Evolutionary conservation across 441 rosid genomes (phyloP), one percentile per base, ranked within the genome.

Genomic region (Francoa sonchifolia): DNA sequence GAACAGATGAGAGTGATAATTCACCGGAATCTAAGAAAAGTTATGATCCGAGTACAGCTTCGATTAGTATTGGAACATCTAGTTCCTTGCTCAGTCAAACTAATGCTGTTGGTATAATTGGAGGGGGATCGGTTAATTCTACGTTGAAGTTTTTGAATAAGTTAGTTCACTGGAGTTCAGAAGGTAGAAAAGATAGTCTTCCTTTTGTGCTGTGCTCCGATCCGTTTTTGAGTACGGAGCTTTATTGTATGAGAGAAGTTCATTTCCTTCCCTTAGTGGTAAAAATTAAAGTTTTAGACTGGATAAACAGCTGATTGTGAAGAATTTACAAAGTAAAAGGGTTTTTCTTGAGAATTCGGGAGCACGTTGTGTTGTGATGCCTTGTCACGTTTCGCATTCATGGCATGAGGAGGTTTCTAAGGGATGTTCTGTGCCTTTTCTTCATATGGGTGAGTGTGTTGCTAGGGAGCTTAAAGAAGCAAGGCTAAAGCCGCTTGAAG

Each of bases 151-250:
- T 81, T 59, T 35, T 74, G 54, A 59, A 51, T 40, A 85, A 79
- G 60, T 51, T 81, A n/a, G 73, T 67, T 9, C 52, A 64, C 8
- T 60, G 69, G 79, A 76, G 77, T 42, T 62, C 73, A 44, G 47
- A 63, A 52, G 73, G 57, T 19, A 74, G 71, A 48, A 39, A 61
- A 51, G 58, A 62, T 58, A 35, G 60, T 15, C 35, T 66, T 37
- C 84, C 96, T 13, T 76, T 76, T 3, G 62, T 79, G 47, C 69
- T 79, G 40, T 74, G 80, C 61, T 74, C 79, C 16, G 86, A 81
- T 65, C 89, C 96, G 3, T 47, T 18, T 6, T 56, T 83, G 54
- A 76, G 39, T 46, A 66, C 62, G 42, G 74, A 76, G 56, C 76
- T 73, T 36, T 36, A 55, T 19, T 54, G 27, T n/a, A n/a, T n/a